A percentile compares a stretch with the other conserved stretches of the same genome.
Evolutionary conservation across 2,329 filamentous ascomycete genomes (phyloP).

Genomic region (Corinectria fuckeliana): DNA sequence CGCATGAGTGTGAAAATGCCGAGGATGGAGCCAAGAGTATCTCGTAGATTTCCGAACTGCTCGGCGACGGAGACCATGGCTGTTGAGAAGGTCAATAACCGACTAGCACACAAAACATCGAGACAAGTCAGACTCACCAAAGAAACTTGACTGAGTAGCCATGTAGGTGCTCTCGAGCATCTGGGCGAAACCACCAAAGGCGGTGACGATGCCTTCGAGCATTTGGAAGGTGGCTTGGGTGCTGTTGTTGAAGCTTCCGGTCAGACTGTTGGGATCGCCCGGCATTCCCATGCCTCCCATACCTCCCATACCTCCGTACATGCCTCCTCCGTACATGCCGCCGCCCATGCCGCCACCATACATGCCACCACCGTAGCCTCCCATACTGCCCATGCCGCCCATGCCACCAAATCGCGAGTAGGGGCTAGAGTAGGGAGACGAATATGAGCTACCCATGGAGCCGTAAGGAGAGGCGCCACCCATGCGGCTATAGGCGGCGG

Average conservation of each 20-base stretch:
- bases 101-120: not conserved
- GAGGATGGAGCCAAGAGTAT: constrained; percentile 90
- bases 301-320: constrained; percentile 51
- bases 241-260: constrained; percentile 93
- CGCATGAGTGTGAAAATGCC: constrained; percentile 96
- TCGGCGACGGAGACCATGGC: constrained; percentile 99
- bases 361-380: constrained; percentile 52
- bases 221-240: constrained; percentile 98
- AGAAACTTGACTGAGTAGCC: constrained; percentile 98
- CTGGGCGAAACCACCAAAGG: constrained; percentile 96
- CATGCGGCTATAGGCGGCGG: constrained; percentile 76
- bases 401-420: constrained; percentile 50
- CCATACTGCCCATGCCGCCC: constrained; percentile 39
- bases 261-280: constrained; percentile 91
- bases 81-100: constrained; percentile 44
- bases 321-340: constrained; percentile 48
- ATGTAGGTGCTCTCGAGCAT: constrained; percentile 99
- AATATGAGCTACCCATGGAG: constrained; percentile 48
- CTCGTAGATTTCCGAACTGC: constrained; percentile 91
- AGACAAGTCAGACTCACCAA: constrained; percentile 66
- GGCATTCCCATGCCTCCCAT: constrained; percentile 60
- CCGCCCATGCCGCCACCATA: constrained; percentile 47
- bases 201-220: constrained; percentile 94
- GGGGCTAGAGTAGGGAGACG: constrained; percentile 47
- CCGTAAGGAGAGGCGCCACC: constrained; percentile 61